A percentile compares a stretch with the other conserved stretches of the same genome.
These are phyloP conservation scores for Monilinia vaccinii-corymbosi DNA, from an alignment of 2,329 filamentous ascomycete species.

Conservation along the genomic window DNA sequence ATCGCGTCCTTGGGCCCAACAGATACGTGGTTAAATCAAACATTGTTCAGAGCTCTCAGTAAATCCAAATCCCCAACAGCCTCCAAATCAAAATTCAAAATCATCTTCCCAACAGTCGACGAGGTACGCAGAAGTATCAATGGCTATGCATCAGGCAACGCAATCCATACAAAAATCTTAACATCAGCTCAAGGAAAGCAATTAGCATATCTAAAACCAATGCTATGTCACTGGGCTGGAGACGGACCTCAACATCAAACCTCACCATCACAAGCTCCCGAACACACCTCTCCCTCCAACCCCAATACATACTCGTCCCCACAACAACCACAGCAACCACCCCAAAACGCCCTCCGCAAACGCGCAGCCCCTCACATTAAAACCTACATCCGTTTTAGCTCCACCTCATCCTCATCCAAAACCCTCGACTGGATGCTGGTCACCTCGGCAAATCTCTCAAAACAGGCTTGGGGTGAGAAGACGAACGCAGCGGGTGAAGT, in stretches of 20 bases:
- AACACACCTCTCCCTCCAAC: background rate
- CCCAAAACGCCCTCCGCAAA: conserved; percentile 47
- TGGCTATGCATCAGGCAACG: conserved; percentile 67
- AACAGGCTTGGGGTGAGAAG: conserved; percentile 76
- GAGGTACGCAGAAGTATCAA: conserved; percentile 70
- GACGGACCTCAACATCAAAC: conserved; percentile 33
- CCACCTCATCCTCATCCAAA: conserved; percentile 21
- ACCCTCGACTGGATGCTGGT: conserved; percentile 75
- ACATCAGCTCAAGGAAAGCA: conserved; percentile 64
- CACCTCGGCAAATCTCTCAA: conserved; percentile 86
- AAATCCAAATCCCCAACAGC: conserved; percentile 20
- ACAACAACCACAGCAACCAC: background rate
- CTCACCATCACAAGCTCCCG: background rate
- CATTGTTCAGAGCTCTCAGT: conserved; percentile 45
- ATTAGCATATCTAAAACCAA: conserved; percentile 58
- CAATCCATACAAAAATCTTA: conserved; percentile 74
- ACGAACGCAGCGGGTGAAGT: conserved; percentile 48
- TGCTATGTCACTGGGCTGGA: conserved; percentile 70
- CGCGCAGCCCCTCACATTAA: conserved; percentile 82
- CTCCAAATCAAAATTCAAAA: conserved; percentile 46
- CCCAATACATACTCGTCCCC: background rate
- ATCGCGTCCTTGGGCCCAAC: conserved; percentile 68
- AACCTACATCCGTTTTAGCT: conserved; percentile 65
- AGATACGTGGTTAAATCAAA: conserved; percentile 62
- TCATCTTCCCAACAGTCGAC: conserved; percentile 73